Evolutionary conservation across 192 early-diverging fungal genomes (phyloP).

Genomic region (Dissophora globulifera): DNA sequence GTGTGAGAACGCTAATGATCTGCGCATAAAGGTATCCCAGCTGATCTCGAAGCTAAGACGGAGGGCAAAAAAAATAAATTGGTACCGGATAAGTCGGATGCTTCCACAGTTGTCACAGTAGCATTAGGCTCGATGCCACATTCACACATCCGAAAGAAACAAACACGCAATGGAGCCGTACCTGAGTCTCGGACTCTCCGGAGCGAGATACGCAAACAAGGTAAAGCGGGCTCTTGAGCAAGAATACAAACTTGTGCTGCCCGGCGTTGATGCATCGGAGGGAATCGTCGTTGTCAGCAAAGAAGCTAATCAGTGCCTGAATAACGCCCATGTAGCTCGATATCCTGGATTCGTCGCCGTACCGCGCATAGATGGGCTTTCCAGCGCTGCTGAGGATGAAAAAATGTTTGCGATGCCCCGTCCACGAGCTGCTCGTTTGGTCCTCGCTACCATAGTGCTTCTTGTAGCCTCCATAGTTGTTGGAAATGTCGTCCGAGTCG

Average conservation of each 20-base stretch:
- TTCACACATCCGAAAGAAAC: no score
- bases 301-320: constrained; percentile 90
- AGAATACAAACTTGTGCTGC: constrained; percentile 84
- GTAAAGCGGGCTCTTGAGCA: constrained; percentile 83
- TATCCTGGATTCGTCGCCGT: constrained; percentile 91
- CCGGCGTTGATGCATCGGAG: constrained; percentile 76
- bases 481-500: constrained; percentile 49
- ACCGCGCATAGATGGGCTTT: constrained; percentile 94
- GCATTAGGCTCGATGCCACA: no score
- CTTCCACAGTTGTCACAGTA: no score
- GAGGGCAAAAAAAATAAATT: no score
- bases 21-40: constrained; percentile 83
- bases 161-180: constrained; percentile 18
- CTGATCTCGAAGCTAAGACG: constrained; percentile 76
- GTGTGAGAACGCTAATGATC: constrained; percentile 86
- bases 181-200: constrained; percentile 79
- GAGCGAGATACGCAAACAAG: constrained; percentile 84
- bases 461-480: constrained; percentile 49
- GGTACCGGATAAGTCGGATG: no score
- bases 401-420: constrained; percentile 81
- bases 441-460: constrained; percentile 48
- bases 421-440: constrained; percentile 58
- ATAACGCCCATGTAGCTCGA: constrained; percentile 89
- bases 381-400: constrained; percentile 93
- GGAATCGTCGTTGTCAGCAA: constrained; percentile 82